Base-by-base conservation (phyloP, 495 filamentous ascomycete species). In the Trichoderma parareesei region DNA sequence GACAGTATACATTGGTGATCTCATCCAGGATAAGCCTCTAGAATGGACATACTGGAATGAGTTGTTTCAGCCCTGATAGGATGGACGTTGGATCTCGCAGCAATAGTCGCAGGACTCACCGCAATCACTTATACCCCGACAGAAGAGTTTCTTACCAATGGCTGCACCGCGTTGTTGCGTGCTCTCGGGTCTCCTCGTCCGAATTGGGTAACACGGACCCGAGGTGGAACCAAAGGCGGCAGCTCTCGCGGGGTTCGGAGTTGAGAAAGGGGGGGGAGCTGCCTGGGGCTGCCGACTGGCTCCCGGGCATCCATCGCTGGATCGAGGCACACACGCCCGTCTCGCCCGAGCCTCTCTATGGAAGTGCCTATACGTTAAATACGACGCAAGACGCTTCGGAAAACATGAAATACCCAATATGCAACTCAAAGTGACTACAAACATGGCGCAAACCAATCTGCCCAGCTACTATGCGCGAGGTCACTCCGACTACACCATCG, bases 401-500 rank as follows among this genome's bases (percentile, higher is more conserved):
- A 10, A 10, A 57, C 18, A 57, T 57, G 10, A 5, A 37, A 38
- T 35, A 35, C 0, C 27, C 27, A 1, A 16, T 6, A 5, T 64
- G 41, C 27, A 48, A 2, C 20, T 20, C 65, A 62, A 49, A 38
- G 7, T 14, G 33, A 16, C 40, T 18, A 10, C 37, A 68, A 67
- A 66, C 63, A 74, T 74, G 71, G 65, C 71, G 43, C 67, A 69
- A 60, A 37, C 65, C 42, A 67, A 42, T 62, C 68, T 67, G 63
- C 61, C 62, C n/a, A 69, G 66, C 38, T 71, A 63, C 63, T 76
- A 76, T 66, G 73, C 53, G 49, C 74, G 73, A 44, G 74, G 74
- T 13, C 66, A 76, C 68, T 76, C 74, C 38, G 66, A 70, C 44
- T 72, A 68, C 64, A 76, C 74, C 60, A 46, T 70, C 38, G 73